Conservation (phyloP, 805 yeast genomes). For the Lipomyces starkeyi region DNA sequence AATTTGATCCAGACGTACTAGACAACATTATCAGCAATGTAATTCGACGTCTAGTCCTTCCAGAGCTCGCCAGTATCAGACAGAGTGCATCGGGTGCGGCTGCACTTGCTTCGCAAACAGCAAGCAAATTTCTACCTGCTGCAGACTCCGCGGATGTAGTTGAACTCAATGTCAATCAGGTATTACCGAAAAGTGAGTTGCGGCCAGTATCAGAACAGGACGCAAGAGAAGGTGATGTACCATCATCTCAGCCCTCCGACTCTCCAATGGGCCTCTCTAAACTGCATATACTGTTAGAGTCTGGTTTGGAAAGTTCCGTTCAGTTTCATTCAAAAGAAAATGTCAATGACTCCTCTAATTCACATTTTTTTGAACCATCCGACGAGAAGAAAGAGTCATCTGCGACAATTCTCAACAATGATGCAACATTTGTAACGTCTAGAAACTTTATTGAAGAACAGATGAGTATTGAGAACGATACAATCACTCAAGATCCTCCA, state of each 20-base stretch:
- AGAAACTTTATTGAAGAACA: neutral
- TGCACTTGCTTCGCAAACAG: neutral
- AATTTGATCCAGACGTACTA: conserved; percentile 20
- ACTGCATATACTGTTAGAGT: neutral
- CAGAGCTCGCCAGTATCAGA: conserved; percentile 23
- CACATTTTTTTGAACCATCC: neutral
- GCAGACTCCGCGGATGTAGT: neutral
- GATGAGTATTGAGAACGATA: neutral
- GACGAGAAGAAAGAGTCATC: neutral
- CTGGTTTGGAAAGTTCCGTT: neutral
- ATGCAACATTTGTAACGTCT: neutral
- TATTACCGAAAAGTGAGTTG: neutral
- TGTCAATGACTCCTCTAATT: neutral
- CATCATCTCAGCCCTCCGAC: neutral
- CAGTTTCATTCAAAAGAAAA: neutral
- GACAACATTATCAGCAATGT: conserved; percentile 28
- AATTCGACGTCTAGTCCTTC: conserved; percentile 23
- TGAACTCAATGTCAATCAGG: neutral
- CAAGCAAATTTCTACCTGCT: neutral
- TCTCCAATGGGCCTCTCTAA: neutral
- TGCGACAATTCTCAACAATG: neutral
- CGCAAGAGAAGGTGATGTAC: neutral
- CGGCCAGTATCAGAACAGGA: neutral
- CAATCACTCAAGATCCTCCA: neutral
- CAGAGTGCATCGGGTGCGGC: neutral